These are phyloP conservation scores for Bocquillonia castaneifolia DNA, from an alignment of 441 rosid genomes.

Conservation along the genomic window DNA sequence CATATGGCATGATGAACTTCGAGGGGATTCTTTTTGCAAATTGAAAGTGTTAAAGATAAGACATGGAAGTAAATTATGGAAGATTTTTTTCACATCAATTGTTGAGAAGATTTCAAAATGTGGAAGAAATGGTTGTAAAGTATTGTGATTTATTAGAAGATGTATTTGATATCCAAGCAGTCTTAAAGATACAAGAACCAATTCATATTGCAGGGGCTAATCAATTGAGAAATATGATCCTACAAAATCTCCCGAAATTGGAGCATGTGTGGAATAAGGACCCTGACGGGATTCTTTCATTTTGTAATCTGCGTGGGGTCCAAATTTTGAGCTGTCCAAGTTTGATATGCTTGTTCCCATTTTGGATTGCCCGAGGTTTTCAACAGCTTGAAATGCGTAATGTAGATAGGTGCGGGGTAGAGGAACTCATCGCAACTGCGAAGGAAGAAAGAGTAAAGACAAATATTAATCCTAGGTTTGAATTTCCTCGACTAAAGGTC, in stretches of 20 bases:
- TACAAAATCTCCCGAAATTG: slow-evolving; percentile 18
- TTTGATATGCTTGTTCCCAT: slow-evolving; percentile 25
- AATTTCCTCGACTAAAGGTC: not conserved
- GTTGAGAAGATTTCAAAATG: slow-evolving; percentile 11
- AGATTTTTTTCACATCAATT: slow-evolving; percentile 12
- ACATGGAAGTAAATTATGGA: not conserved
- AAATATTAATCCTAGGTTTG: slow-evolving; percentile 7
- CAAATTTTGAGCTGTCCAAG: slow-evolving; percentile 6
- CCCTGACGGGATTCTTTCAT: slow-evolving; percentile 17
- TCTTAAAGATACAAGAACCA: not conserved
- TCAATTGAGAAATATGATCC: not conserved
- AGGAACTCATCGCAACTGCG: slow-evolving; percentile 23
- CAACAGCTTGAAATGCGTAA: slow-evolving; percentile 12
- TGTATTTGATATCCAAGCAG: slow-evolving; percentile 19
- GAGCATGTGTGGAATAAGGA: slow-evolving; percentile 28
- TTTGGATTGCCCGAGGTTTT: slow-evolving; percentile 19
- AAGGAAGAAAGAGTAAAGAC: not conserved
- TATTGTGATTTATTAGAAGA: slow-evolving; percentile 22
- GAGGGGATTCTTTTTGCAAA: slow-evolving; percentile 15
- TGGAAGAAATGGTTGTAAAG: not conserved
- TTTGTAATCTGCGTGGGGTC: slow-evolving; percentile 15
- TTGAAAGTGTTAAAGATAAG: not conserved
- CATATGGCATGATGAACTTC: slow-evolving; percentile 21
- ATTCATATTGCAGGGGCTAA: not conserved
- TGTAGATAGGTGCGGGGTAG: slow-evolving; percentile 15